Conservation (phyloP, 805 yeast species). For the Torulaspora franciscae region DNA sequence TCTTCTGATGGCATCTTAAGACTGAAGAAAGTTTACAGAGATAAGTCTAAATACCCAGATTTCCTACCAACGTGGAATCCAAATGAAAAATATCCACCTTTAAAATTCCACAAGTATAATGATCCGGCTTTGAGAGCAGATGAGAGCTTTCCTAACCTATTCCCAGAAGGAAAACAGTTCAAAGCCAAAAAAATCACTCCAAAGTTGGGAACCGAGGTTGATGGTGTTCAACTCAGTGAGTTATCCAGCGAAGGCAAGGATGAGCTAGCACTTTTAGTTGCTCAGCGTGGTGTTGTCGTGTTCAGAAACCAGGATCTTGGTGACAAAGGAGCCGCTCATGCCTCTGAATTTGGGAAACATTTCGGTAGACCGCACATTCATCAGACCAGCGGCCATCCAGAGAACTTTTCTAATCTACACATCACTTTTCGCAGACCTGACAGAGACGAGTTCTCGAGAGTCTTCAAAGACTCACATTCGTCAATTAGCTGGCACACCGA, state of each 20-base stretch:
- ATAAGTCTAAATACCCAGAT: conserved; percentile 23
- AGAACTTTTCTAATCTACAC: conserved; percentile 54
- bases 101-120: conserved; percentile 15
- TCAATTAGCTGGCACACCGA: conserved; percentile 61
- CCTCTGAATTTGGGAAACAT: conserved; percentile 51
- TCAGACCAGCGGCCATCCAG: conserved; percentile 69
- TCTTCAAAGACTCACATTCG: conserved; percentile 23
- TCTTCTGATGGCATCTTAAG: conserved; percentile 32
- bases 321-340: conserved; percentile 45
- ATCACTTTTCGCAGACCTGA: conserved; percentile 50
- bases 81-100: conserved; percentile 17
- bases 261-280: conserved; percentile 64
- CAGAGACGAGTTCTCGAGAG: conserved; percentile 32
- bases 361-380: conserved; percentile 71
- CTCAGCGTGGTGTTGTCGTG: conserved; percentile 64
- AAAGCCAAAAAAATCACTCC: conserved; percentile 50
- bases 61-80: conserved; percentile 35
- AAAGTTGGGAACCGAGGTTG: conserved; percentile 53
- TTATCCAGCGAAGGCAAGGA: conserved; percentile 53
- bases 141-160: conserved; percentile 19
- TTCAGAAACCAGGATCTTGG: conserved; percentile 65
- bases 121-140: conserved; percentile 27
- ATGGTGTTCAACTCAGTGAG: conserved; percentile 54
- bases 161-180: conserved; percentile 22
- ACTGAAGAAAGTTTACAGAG: conserved; percentile 21